phyloP scores from a whole-genome alignment of 148 eudicot species.

The Rhododendron mucronatum region DNA sequence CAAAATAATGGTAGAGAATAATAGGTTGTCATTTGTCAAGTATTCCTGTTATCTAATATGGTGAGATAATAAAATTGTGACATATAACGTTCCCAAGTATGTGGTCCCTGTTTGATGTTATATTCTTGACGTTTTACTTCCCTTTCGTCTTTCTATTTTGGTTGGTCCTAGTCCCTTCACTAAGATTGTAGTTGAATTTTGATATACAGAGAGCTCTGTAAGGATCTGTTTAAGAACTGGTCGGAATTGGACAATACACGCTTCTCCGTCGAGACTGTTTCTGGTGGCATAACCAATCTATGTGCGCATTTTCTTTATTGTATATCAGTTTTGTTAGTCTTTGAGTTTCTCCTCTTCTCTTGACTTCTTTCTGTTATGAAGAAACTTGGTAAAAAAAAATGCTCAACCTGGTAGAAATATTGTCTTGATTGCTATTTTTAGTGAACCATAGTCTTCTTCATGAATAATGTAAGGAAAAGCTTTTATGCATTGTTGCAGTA shows the following conservation, averaged over 20 bases:
- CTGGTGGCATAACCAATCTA: conserved; percentile 95
- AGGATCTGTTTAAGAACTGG: conserved; percentile 88
- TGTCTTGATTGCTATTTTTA: not conserved
- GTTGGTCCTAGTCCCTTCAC: not conserved
- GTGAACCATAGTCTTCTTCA: not conserved
- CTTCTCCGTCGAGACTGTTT: conserved; percentile 57
- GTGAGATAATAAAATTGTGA: not conserved
- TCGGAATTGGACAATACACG: conserved; percentile 55
- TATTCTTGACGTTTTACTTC: not conserved
- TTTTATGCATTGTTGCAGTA: conserved; percentile 42
- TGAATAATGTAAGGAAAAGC: not conserved
- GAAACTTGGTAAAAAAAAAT: not conserved
- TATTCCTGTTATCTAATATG: not conserved
- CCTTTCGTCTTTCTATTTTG: not conserved
- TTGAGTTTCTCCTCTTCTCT: not conserved
- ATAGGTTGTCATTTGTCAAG: not conserved
- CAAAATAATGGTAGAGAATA: not conserved
- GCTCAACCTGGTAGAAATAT: not conserved
- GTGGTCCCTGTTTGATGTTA: not conserved
- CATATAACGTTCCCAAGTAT: not conserved
- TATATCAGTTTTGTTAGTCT: not conserved
- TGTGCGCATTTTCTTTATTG: conserved; percentile 37
- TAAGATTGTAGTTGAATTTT: conserved; percentile 17
- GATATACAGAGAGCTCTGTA: conserved; percentile 62
- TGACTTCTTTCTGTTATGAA: not conserved